A percentile compares a stretch with the other conserved stretches of the same genome.
These are phyloP conservation scores for Abrus precatorius DNA, from an alignment of 306 rosid species.

Conservation along the genomic window DNA sequence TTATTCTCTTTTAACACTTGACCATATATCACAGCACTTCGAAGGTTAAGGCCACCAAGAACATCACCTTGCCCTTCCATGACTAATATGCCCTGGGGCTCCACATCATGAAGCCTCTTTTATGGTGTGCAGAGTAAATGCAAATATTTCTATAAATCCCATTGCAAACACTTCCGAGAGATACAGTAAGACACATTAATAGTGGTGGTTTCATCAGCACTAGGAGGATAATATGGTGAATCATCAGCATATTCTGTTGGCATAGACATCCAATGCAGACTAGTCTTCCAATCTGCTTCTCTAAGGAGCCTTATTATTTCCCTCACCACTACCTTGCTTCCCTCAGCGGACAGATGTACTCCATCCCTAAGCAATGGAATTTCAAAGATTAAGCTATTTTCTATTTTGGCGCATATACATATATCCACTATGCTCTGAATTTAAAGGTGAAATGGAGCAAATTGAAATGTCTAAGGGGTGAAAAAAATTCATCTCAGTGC, in stretches of 20 bases:
- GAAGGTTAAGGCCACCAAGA: neutral
- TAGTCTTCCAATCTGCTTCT: slow-evolving; percentile 83
- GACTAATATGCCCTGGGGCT: neutral
- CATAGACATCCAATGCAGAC: slow-evolving; percentile 67
- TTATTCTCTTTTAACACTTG: too few relatives aligned
- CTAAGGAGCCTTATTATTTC: slow-evolving; percentile 64
- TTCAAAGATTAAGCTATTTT: too few relatives aligned
- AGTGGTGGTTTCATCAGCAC: slow-evolving; percentile 54
- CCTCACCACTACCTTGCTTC: slow-evolving; percentile 73
- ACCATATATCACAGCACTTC: too few relatives aligned
- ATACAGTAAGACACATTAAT: slow-evolving; percentile 38
- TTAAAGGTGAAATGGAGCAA: too few relatives aligned
- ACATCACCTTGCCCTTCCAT: neutral
- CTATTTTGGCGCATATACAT: too few relatives aligned
- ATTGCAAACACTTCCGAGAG: slow-evolving; percentile 35
- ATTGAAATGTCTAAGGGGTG: too few relatives aligned
- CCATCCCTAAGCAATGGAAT: slow-evolving; percentile 66
- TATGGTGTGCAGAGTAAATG: neutral
- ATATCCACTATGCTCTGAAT: too few relatives aligned
- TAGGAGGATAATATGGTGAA: slow-evolving; percentile 58
- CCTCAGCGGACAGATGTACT: slow-evolving; percentile 73
- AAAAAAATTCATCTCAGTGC: too few relatives aligned
- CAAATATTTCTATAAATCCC: slow-evolving; percentile 44
- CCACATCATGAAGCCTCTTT: neutral
- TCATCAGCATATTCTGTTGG: slow-evolving; percentile 67